phyloP scores from a whole-genome alignment of 108 stramenopile species.

The Pseudonitzschia delicatissima region DNA sequence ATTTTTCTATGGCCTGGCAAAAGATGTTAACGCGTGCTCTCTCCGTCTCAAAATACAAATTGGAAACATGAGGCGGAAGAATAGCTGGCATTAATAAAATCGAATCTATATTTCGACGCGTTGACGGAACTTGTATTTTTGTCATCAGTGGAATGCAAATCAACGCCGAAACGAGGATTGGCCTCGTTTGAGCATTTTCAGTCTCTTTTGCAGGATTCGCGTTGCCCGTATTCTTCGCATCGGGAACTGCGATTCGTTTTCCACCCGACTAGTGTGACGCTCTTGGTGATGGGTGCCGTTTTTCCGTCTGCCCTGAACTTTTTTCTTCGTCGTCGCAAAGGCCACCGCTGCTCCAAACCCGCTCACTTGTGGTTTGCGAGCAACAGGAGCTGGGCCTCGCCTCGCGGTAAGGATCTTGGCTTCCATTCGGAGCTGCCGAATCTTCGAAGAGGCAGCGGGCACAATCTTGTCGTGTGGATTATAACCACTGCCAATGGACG shows the following conservation, averaged over 20 bases:
- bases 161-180: conserved; percentile 1
- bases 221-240: conserved; percentile 12
- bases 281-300: conserved; percentile 13
- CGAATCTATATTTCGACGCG: background rate
- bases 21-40: no score
- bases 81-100: no score
- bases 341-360: conserved; percentile 45
- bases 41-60: no score
- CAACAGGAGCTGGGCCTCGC: conserved; percentile 4
- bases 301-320: background rate
- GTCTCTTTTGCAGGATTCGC: conserved; percentile 11
- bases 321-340: conserved; percentile 24
- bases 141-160: background rate
- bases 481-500: conserved; percentile 7
- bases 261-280: conserved; percentile 26
- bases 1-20: no score
- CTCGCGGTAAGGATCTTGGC: conserved; percentile 28
- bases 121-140: background rate
- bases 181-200: conserved; percentile 13
- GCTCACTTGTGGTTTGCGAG: background rate
- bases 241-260: conserved; percentile 38
- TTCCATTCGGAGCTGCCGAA: conserved; percentile 33
- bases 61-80: no score
- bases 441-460: conserved; percentile 13
- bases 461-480: background rate